A percentile compares a stretch with the other conserved stretches of the same genome.
phyloP scores from a whole-genome alignment of 192 early-diverging fungal genomes.

The Pecoramyces ruminantium region DNA sequence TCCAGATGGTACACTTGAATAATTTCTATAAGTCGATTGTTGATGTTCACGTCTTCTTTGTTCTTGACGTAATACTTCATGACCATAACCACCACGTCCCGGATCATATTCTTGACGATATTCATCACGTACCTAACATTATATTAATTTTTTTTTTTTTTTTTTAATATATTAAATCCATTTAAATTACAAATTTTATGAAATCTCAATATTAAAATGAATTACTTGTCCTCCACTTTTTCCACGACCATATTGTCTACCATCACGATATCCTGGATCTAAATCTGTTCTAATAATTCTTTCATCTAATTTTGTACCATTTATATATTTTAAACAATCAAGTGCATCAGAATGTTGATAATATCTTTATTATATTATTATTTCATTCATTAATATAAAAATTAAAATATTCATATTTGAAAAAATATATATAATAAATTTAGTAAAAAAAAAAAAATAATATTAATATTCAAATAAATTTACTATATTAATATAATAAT shows the following conservation, averaged over 20 bases:
- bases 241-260: conserved; percentile 90
- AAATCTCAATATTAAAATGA: too few species aligned
- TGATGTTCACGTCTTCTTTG: conserved; percentile 13
- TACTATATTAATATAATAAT: too few species aligned
- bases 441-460: conserved; percentile 2
- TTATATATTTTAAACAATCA: conserved; percentile 83
- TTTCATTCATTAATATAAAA: too few species aligned
- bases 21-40: background rate
- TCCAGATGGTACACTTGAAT: background rate
- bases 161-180: too few species aligned
- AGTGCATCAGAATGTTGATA: conserved; percentile 80
- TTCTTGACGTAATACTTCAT: conserved; percentile 45
- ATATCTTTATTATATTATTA: conserved; percentile 52
- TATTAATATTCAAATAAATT: background rate
- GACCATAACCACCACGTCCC: conserved; percentile 87
- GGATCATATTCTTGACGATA: conserved; percentile 88
- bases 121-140: conserved; percentile 70
- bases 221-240: conserved; percentile 73
- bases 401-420: too few species aligned
- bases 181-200: too few species aligned
- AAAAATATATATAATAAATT: background rate
- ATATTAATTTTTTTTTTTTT: too few species aligned
- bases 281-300: conserved; percentile 86
- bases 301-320: conserved; percentile 90
- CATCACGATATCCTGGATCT: conserved; percentile 85